Conservation (phyloP, 306 rosid genomes). For the Fragaria iinumae region DNA sequence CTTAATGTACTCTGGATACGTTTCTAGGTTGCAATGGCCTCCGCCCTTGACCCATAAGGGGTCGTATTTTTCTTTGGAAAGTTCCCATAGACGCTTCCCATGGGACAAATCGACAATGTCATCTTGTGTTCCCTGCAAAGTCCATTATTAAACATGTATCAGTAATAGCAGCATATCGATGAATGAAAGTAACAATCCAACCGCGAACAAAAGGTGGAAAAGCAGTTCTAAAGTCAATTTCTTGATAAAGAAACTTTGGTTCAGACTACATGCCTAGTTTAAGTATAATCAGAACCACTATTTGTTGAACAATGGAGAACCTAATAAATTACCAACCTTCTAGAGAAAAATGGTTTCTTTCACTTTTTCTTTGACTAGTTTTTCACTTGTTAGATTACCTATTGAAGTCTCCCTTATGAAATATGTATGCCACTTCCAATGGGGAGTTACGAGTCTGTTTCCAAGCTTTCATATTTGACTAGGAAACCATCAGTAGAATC, state of each 20-base stretch:
- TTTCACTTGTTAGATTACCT: background rate
- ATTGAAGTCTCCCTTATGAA: background rate
- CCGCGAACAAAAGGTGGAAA: background rate
- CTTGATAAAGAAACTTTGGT: background rate
- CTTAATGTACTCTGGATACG: slow-evolving; percentile 89
- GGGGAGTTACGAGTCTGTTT: background rate
- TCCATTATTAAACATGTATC: slow-evolving; percentile 27
- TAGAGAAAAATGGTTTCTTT: background rate
- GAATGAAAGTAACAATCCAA: background rate
- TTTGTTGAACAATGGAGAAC: background rate
- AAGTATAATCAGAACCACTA: background rate
- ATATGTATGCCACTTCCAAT: background rate
- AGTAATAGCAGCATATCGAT: slow-evolving; percentile 18
- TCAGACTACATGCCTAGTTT: background rate
- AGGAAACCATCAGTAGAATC: background rate
- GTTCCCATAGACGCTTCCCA: slow-evolving; percentile 97
- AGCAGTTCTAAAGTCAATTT: background rate
- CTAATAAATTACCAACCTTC: background rate
- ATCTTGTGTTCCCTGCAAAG: slow-evolving; percentile 87
- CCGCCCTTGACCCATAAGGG: slow-evolving; percentile 99
- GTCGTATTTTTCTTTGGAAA: slow-evolving; percentile 85
- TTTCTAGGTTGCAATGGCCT: slow-evolving; percentile 97
- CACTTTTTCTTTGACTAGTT: no score
- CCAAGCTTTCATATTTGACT: background rate
- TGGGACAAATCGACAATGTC: slow-evolving; percentile 94